phyloP scores from a whole-genome alignment of 1,284 basidiomycete genomes.

The Boletus sp. region DNA sequence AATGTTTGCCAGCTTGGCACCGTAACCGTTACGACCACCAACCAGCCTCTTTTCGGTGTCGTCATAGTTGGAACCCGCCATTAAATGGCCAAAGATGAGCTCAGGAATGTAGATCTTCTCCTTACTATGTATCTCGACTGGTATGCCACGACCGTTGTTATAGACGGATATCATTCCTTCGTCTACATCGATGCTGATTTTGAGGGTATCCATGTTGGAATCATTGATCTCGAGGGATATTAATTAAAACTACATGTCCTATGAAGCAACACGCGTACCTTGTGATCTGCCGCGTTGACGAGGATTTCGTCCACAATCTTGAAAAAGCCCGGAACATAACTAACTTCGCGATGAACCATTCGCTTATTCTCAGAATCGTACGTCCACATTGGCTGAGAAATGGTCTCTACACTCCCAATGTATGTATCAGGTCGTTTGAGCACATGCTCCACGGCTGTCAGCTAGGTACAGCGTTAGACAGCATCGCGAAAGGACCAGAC shows the following conservation, averaged over 20 bases:
- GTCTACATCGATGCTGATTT: constrained; percentile 86
- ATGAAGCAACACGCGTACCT: constrained; percentile 55
- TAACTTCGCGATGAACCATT: constrained; percentile 83
- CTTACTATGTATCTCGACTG: constrained; percentile 93
- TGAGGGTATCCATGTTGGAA: constrained; percentile 84
- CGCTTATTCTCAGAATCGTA: constrained; percentile 81
- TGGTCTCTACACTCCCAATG: constrained; percentile 91
- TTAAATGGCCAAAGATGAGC: constrained; percentile 95
- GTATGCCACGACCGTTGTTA: constrained; percentile 98
- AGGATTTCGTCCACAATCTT: constrained; percentile 99
- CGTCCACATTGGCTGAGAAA: constrained; percentile 90
- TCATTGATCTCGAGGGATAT: constrained; percentile 79
- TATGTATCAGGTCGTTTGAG: constrained; percentile 98
- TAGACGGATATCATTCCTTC: constrained; percentile 88
- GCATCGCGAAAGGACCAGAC: constrained; percentile 2
- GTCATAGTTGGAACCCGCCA: constrained; percentile 98
- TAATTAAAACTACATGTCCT: neutral
- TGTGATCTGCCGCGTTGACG: constrained; percentile 99
- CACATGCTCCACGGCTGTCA: constrained; percentile 97
- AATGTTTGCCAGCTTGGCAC: constrained; percentile 98
- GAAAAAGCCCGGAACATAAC: constrained; percentile 97
- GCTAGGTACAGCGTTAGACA: constrained; percentile 48
- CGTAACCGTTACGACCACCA: constrained; percentile 98
- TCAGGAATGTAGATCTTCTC: constrained; percentile 98
- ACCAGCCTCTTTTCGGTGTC: constrained; percentile 99